These are phyloP conservation scores for Spathaspora sp. DNA, from an alignment of 805 yeast genomes.

Conservation along the genomic window DNA sequence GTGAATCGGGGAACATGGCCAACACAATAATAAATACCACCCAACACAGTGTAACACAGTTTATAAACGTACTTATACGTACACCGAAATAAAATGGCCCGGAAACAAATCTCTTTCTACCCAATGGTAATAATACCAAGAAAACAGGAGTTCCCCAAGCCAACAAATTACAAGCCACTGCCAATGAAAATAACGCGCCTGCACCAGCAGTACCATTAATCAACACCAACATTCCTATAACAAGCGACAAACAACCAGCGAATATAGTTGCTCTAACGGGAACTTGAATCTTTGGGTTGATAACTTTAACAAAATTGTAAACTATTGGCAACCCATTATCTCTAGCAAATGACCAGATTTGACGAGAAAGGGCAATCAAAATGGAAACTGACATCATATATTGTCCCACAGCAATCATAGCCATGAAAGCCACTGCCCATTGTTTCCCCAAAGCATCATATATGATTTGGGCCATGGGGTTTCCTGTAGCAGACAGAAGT, in stretches of 20 bases:
- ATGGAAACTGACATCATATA: conserved; percentile 60
- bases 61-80: conserved; percentile 37
- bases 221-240: conserved; percentile 52
- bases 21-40: conserved; percentile 49
- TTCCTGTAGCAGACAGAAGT: conserved; percentile 43
- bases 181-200: conserved; percentile 56
- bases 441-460: conserved; percentile 54
- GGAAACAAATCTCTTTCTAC: conserved; percentile 49
- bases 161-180: conserved; percentile 55
- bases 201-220: conserved; percentile 54
- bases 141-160: conserved; percentile 59
- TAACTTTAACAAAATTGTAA: conserved; percentile 45
- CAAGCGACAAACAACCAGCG: conserved; percentile 40
- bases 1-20: conserved; percentile 54
- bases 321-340: conserved; percentile 68
- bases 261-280: conserved; percentile 61
- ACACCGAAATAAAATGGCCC: conserved; percentile 64
- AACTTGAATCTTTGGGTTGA: conserved; percentile 48
- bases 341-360: conserved; percentile 67
- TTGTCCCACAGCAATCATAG: conserved; percentile 51
- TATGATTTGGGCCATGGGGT: conserved; percentile 61
- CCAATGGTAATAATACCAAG: conserved; percentile 46
- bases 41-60: conserved; percentile 44
- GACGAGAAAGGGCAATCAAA: conserved; percentile 60
- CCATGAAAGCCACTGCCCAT: conserved; percentile 60